These are phyloP conservation scores for Talaromyces borbonicus DNA, from an alignment of 495 filamentous ascomycete species.

Conservation along the genomic window DNA sequence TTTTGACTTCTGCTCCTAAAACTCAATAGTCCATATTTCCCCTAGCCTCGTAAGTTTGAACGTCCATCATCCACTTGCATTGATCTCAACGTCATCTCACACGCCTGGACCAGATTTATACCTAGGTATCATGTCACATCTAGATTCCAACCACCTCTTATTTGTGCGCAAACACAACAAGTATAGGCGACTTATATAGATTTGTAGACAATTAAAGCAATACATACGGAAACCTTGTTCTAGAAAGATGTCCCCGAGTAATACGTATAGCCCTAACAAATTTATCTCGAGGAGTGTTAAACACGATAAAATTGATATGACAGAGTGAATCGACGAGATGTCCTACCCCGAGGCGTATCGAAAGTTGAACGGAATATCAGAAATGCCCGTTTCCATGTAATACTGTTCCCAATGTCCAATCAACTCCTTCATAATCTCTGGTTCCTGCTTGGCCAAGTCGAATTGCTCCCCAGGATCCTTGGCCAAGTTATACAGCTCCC, in stretches of 20 bases:
- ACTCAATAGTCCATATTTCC: not conserved
- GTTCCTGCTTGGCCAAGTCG: slow-evolving; percentile 11
- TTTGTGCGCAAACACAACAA: no score
- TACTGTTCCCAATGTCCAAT: slow-evolving; percentile 7
- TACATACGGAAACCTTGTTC: no score
- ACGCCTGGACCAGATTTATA: not conserved
- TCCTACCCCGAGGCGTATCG: no score
- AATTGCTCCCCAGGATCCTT: slow-evolving; percentile 14
- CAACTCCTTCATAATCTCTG: slow-evolving; percentile 12
- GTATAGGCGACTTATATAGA: no score
- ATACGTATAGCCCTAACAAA: no score
- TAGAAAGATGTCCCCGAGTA: no score
- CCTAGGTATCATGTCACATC: not conserved
- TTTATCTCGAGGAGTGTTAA: no score
- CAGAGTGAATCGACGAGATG: no score
- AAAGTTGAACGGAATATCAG: no score
- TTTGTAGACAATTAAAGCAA: no score
- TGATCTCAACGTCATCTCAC: not conserved
- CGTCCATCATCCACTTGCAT: not conserved
- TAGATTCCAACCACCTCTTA: no score
- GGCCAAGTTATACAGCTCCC: slow-evolving; percentile 16
- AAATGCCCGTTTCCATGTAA: slow-evolving; percentile 1
- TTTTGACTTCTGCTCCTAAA: not conserved
- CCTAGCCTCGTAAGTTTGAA: not conserved
- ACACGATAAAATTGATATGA: no score